Percentiles rank a stretch among this genome's conserved stretches.
Evolutionary conservation across 768 basidiomycete genomes (phyloP).

Genomic region (Psilocybe sp.): DNA sequence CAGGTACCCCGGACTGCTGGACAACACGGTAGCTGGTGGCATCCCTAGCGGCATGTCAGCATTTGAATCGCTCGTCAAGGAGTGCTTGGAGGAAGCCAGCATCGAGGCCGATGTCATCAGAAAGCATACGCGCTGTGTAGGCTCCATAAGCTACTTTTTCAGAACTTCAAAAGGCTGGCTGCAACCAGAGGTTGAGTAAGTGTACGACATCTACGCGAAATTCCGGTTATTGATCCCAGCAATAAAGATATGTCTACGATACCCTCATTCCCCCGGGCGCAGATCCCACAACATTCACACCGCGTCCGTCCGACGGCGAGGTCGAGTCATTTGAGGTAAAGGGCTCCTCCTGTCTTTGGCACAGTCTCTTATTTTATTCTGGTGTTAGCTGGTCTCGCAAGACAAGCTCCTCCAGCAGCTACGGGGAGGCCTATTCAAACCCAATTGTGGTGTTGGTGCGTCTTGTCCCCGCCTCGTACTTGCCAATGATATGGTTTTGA

Average conservation of each 20-base stretch:
- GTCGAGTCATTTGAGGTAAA: constrained; percentile 88
- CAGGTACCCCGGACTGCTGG: constrained; percentile 83
- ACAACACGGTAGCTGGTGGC: constrained; percentile 92
- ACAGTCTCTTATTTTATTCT: neutral
- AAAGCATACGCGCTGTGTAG: constrained; percentile 55
- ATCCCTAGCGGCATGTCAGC: constrained; percentile 76
- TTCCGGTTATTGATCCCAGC: constrained; percentile 3
- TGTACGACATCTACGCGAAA: neutral
- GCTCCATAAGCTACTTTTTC: constrained; percentile 80
- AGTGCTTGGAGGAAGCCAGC: constrained; percentile 92
- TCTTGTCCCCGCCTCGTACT: neutral
- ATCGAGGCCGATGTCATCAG: constrained; percentile 64
- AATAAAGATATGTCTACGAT: constrained; percentile 78
- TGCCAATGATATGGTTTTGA: no score
- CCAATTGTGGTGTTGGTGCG: constrained; percentile 83
- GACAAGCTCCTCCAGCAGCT: constrained; percentile 62
- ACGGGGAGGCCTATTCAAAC: constrained; percentile 77
- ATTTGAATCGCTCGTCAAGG: constrained; percentile 81
- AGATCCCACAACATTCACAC: constrained; percentile 51
- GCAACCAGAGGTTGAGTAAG: constrained; percentile 84
- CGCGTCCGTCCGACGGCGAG: constrained; percentile 85
- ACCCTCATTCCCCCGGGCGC: constrained; percentile 58
- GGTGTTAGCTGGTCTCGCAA: constrained; percentile 61
- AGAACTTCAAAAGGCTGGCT: constrained; percentile 74
- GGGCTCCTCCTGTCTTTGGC: neutral